Evolutionary conservation across 208 protist genomes (phyloP), one percentile per base, ranked within the genome.

Genomic region (Acanthamoeba healyi): DNA sequence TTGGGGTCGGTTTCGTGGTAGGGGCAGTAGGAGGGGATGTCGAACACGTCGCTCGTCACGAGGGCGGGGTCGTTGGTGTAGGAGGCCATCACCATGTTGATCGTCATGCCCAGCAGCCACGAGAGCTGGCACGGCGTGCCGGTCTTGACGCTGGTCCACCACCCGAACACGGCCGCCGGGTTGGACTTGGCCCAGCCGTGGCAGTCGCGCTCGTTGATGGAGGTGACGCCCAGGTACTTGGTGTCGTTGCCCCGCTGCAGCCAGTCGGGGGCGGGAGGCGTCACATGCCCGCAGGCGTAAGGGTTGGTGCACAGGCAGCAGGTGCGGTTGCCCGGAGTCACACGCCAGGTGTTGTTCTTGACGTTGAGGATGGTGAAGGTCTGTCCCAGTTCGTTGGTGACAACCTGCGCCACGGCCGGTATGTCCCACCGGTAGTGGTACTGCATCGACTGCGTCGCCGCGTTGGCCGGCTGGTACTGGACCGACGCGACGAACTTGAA

Each of bases 381-480:
- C 42, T 88, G 42, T 6, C 81, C 81, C 22, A n/a, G 38, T 44
- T 88, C 44, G 44, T 88, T 88, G 81, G 81, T 36, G 15, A 56
- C 10, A 44, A 88, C 81, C 54, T 88, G 81, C 4, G 81, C 6
- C 10, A 88, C 81, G 26, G 81, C 81, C 6, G 81, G 81, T 10
- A 88, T 58, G 81, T 88, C 81, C 81, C 81, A 88, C 10, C 81
- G 44, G 81, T 88, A 88, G 81, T 88, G 81, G 81, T 88, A 88
- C 54, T 88, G 26, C 54, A 36, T 88, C 10, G 81, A 88, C 15
- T 15, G 7, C 15, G n/a, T 56, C 44, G 10, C 34, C 46, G 79
- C 9, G 44, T 87, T 54, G 40, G 19, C n/a, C 5, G 70, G 26
- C 22, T 65, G 9, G 32, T 63, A 5, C 44, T 46, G 44, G 0